Evolutionary conservation across 495 filamentous ascomycete genomes (phyloP).

Genomic region (Aspergillus diversus): DNA sequence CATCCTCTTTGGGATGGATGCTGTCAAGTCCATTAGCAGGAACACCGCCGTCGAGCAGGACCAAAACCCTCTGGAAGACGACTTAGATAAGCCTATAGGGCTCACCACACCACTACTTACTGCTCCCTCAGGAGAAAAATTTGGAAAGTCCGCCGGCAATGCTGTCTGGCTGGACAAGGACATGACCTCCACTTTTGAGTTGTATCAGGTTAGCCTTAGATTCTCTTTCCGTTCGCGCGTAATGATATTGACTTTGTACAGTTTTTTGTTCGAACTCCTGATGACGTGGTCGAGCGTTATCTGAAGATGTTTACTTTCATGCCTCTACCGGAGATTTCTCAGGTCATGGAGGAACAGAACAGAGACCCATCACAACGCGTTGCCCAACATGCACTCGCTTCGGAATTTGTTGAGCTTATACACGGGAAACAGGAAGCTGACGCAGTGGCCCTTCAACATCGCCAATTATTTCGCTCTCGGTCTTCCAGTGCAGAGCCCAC

Average conservation of each 20-base stretch:
- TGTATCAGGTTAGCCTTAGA: slow-evolving; percentile 68
- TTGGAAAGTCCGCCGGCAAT: slow-evolving; percentile 94
- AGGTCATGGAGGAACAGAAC: slow-evolving; percentile 67
- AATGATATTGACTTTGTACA: slow-evolving; percentile 34
- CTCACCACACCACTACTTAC: slow-evolving; percentile 91
- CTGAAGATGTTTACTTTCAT: slow-evolving; percentile 93
- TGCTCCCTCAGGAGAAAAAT: slow-evolving; percentile 81
- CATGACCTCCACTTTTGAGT: slow-evolving; percentile 79
- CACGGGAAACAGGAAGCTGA: slow-evolving; percentile 68
- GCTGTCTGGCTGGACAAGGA: slow-evolving; percentile 88
- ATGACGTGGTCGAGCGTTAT: slow-evolving; percentile 76
- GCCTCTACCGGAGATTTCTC: slow-evolving; percentile 63
- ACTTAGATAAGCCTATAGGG: slow-evolving; percentile 65
- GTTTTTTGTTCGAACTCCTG: slow-evolving; percentile 85
- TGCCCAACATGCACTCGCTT: slow-evolving; percentile 81
- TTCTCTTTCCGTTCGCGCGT: not conserved
- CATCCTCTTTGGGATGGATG: slow-evolving; percentile 87
- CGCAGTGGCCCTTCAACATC: slow-evolving; percentile 60
- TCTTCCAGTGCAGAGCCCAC: slow-evolving; percentile 45
- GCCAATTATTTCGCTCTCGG: slow-evolving; percentile 55
- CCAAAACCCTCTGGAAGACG: slow-evolving; percentile 33
- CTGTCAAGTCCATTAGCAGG: slow-evolving; percentile 70
- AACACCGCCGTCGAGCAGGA: slow-evolving; percentile 41
- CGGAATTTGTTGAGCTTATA: slow-evolving; percentile 76
- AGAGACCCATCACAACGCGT: slow-evolving; percentile 66